These are phyloP conservation scores for Bacidia gigantensis DNA, from an alignment of 495 filamentous ascomycete species.

Conservation along the genomic window DNA sequence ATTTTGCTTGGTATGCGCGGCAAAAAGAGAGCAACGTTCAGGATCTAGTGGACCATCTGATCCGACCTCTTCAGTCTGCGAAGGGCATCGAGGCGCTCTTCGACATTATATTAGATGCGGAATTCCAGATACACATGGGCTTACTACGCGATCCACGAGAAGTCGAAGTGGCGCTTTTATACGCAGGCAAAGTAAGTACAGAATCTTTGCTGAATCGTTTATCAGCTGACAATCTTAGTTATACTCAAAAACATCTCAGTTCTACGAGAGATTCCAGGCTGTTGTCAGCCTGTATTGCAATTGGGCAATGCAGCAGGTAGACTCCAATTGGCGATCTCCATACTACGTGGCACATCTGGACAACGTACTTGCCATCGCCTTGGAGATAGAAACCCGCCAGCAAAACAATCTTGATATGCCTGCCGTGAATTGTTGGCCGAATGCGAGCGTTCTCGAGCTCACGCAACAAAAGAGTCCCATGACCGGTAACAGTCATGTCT, in stretches of 20 bases:
- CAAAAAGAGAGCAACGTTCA: slow-evolving; percentile 5
- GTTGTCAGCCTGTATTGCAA: not conserved
- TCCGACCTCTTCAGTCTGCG: not conserved
- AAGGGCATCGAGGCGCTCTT: slow-evolving; percentile 2
- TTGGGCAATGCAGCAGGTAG: not conserved
- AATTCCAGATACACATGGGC: not conserved
- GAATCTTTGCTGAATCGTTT: not conserved
- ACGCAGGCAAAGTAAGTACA: slow-evolving; percentile 6
- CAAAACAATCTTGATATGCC: not conserved
- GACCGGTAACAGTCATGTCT: not conserved
- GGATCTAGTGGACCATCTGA: slow-evolving; percentile 5
- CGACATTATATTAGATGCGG: not conserved
- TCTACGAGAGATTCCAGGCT: not conserved
- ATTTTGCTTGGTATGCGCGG: slow-evolving; percentile 6
- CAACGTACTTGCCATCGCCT: not conserved
- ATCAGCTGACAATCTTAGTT: slow-evolving; percentile 3
- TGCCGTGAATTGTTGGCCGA: not conserved
- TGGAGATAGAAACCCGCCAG: slow-evolving; percentile 6
- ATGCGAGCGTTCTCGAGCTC: not conserved
- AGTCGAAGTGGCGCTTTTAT: slow-evolving; percentile 6
- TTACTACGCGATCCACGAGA: slow-evolving; percentile 6
- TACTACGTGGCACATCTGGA: slow-evolving; percentile 5
- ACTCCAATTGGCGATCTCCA: slow-evolving; percentile 3
- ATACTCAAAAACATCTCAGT: not conserved
- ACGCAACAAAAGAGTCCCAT: not conserved